Base-by-base conservation (phyloP, 2,329 filamentous ascomycete genomes). In the Metarhizium rileyi region DNA sequence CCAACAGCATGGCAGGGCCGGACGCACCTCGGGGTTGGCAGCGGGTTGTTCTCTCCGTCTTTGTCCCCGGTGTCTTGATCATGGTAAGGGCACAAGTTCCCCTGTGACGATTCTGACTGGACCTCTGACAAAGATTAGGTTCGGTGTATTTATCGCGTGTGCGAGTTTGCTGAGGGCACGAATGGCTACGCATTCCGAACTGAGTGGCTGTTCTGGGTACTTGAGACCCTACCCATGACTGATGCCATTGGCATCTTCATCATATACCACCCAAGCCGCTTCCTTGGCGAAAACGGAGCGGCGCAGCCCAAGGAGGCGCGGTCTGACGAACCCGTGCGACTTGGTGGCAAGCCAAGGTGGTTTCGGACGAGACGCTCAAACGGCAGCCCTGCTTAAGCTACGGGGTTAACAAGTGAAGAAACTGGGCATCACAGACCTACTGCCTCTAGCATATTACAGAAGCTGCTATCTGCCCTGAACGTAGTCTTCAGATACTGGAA, bases 151-250 rank as follows among this genome's bases (percentile, higher is more conserved):
- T 79, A 74, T 52, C 70, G 75, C n/a, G 69, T 74, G 4, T 66
- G 74, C 44, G 75, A 79, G 54, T 78, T 77, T 52, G 69, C 71
- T 0, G 66, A 75, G 33, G 75, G 75, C 0, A 72, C 71, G n/a
- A 61, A 74, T 6, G 67, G 70, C 16, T 78, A 78, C 54, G 61
- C 72, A 1, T 74, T 76, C 55, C 65, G 58, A 4, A 69, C 74
- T 22, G 75, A 78, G 53, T 77, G 75, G 70, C 70, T 72, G 26
- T 73, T 78, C 50, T 78, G 73, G 65, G 66, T 69, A 2, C 71
- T 78, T 14, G 76, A 78, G 52, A 67, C 70, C 0, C 51, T 74
- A 6, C 74, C 75, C 0, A 74, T 76, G 63, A 52, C 71, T 3
- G 58, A 68, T 0, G 74, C 75, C 5, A 66, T 79, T 30, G 59